Conservation (phyloP, 371 early-diverging fungal genomes). For the Lichtheimia ramosa region DNA sequence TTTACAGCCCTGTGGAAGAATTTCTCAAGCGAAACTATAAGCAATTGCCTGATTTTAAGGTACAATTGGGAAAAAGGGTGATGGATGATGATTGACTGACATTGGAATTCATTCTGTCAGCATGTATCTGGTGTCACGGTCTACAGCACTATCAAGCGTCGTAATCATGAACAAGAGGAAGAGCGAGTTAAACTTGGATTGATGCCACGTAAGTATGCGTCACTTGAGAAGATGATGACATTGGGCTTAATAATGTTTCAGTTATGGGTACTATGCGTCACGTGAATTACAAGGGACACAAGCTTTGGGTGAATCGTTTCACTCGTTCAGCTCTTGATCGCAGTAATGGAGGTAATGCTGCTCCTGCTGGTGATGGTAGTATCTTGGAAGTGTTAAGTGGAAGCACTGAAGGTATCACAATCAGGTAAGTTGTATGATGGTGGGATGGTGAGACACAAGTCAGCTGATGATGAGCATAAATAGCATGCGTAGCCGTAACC, state of each 20-base stretch:
- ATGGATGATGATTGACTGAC: too few species aligned
- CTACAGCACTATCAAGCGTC: neutral
- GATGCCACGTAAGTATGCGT: conserved; percentile 28
- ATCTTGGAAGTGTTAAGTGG: conserved; percentile 19
- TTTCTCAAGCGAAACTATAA: conserved; percentile 1
- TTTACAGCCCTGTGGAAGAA: conserved; percentile 3
- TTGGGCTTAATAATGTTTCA: too few species aligned
- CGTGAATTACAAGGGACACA: conserved; percentile 29
- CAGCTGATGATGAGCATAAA: neutral
- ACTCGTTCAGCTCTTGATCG: conserved; percentile 14
- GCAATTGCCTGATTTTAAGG: too few species aligned
- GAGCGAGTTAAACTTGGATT: conserved; percentile 21
- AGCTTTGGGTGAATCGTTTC: conserved; percentile 25
- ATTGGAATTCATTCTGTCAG: too few species aligned
- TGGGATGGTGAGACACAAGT: neutral
- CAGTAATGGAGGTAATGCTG: neutral
- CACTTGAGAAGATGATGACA: too few species aligned
- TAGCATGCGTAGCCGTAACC: conserved; percentile 8
- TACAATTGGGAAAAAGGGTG: too few species aligned
- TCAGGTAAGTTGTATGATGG: conserved; percentile 13
- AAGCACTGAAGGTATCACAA: conserved; percentile 17
- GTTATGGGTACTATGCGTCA: too few species aligned
- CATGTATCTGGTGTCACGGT: conserved; percentile 7
- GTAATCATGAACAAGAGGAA: neutral
- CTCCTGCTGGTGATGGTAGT: conserved; percentile 15